Base-by-base conservation (phyloP, 2,329 filamentous ascomycete genomes). In the Aaosphaeria arxii region DNA sequence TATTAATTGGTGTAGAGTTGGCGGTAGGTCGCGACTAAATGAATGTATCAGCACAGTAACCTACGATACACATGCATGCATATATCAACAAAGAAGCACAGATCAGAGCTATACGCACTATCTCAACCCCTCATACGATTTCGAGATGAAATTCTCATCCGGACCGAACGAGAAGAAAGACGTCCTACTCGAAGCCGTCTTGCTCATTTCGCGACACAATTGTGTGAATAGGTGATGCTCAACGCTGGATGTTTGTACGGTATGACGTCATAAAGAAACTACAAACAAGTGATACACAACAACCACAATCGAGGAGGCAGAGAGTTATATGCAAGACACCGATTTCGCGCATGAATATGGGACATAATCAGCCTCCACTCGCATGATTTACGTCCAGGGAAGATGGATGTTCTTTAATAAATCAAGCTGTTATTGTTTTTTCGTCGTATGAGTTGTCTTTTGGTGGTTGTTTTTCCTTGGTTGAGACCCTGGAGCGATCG, bases 161-260 rank as follows among this genome's bases (percentile, higher is more conserved):
- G 54, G 54, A 4, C 65, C 67, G 49, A 70, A 69, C 4, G 64
- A 64, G 48, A 70, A 66, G 53, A 69, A 69, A 1, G 57, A 63
- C 5, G 54, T 55, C 40, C 45, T 55, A 47, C 51, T 62, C 9
- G 51, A 49, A 13, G 17, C 33, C n/a, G 49, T 53, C 45, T 47
- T 49, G 31, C 54, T 61, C 65, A 69, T 69, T 45, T 52, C 56
- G 51, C 35, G n/a, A 42, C 51, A 44, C 51, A 48, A 66, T 67
- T 66, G 63, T 63, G 41, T 48, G 32, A n/a, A 32, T 11, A 24
- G 17, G 17, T 24, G 17, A 24, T 24, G 17, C 17, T 24, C 17
- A 24, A 24, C 17, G 17, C 17, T 24, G 17, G 17, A 24, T 24
- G 17, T 24, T 24, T 24, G 17, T 7, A 24, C 6, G 29, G 31